phyloP scores from a whole-genome alignment of 805 yeast species.

The Ogataea minuta region DNA sequence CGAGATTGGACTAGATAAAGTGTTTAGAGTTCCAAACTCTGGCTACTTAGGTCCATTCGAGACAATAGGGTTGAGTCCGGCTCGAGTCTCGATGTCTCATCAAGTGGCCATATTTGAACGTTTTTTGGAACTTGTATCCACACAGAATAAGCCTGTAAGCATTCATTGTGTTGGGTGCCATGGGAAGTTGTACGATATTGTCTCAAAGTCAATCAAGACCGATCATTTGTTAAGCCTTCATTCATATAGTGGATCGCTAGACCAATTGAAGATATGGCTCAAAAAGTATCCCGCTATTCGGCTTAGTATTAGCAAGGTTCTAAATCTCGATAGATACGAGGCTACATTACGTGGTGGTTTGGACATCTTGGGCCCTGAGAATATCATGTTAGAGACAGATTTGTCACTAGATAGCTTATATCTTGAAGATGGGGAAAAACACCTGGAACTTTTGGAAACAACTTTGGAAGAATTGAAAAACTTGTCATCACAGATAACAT shows the following conservation, averaged over 20 bases:
- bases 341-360: constrained; percentile 23
- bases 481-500: constrained; percentile 6
- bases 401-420: constrained; percentile 31
- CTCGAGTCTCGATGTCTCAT: constrained; percentile 61
- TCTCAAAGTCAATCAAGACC: constrained; percentile 23
- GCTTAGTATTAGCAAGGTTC: constrained; percentile 30
- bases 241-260: constrained; percentile 81
- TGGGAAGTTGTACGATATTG: constrained; percentile 51
- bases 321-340: constrained; percentile 24
- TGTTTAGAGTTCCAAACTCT: constrained; percentile 61
- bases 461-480: constrained; percentile 10
- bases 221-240: constrained; percentile 60
- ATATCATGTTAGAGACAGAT: constrained; percentile 54
- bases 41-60: constrained; percentile 47
- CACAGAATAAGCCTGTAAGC: constrained; percentile 53
- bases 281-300: constrained; percentile 39
- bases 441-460: constrained; percentile 11
- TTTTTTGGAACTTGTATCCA: constrained; percentile 56
- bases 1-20: constrained; percentile 87
- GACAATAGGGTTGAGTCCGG: constrained; percentile 24
- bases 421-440: constrained; percentile 6
- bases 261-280: constrained; percentile 55
- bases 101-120: constrained; percentile 53
- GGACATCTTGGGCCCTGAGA: constrained; percentile 28
- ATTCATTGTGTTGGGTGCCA: constrained; percentile 85